Evolutionary conservation across 805 yeast species (phyloP), one percentile per base, ranked within the genome.

Genomic region (Kuraishia borneana): DNA sequence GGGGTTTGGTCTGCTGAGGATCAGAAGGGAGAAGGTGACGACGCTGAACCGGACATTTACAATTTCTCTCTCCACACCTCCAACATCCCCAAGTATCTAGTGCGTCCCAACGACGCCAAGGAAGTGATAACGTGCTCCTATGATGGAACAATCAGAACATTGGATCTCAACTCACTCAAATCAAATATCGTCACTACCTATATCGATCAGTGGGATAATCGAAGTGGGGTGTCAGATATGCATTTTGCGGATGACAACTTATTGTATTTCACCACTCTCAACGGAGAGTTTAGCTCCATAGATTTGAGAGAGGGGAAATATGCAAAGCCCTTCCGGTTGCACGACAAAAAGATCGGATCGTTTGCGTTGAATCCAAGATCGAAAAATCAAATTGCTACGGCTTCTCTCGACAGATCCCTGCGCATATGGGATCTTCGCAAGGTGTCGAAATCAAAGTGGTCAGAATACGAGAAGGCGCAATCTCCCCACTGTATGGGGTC

Each of bases 281-380:
- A 69, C 4, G 98, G 98, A 2, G 77, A 77, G 38, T 80, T 89
- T 51, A 75, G 83, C 16, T 66, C 63, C n/a, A 66, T 78, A 39
- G 97, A 89, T 51, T 35, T 75, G 9, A 62, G 98, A 41, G 54
- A 63, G 13, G 28, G 28, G 6, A 25, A 25, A 16, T 25, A 25
- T 12, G 28, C 28, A 6, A 45, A 47, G 21, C 63, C 29, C 10
- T 26, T 26, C 23, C 63, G 94, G 42, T 53, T 88, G 12, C 84
- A 88, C 37, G 94, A 83, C 47, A 88, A 89, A 50, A 92, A 92
- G 51, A 88, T 92, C 36, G 97, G 97, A 0, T 85, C 94, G 1
- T 84, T 92, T 54, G 50, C 79, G 1, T 69, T 84, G 13, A 85
- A 85, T 46, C 97, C 97, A 1, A 53, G 60, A 13, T 61, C 66